A percentile compares a stretch with the other conserved stretches of the same genome.
Evolutionary conservation across 257 asterid species (phyloP).

Genomic region (Solanum chmielewskii): DNA sequence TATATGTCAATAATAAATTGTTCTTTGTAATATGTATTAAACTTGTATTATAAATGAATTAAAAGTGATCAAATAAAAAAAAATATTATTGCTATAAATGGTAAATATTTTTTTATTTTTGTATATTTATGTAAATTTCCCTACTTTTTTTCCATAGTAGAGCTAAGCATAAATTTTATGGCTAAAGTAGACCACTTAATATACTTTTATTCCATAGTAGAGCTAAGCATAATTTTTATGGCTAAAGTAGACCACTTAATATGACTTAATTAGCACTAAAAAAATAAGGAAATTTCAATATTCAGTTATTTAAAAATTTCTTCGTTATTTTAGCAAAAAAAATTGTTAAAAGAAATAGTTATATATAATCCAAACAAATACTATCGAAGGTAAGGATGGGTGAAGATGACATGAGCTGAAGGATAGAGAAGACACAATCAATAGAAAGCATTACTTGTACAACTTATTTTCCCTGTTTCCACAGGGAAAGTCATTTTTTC

Average conservation of each 20-base stretch:
- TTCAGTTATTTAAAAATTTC: background rate
- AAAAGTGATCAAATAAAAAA: too few species aligned
- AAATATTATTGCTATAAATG: too few species aligned
- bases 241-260: background rate
- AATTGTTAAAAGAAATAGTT: background rate
- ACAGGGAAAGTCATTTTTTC: background rate
- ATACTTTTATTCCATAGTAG: background rate
- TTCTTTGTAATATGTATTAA: too few species aligned
- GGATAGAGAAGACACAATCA: background rate
- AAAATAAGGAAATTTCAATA: background rate
- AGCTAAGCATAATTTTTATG: background rate
- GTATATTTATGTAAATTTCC: too few species aligned
- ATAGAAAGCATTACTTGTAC: fast-evolving
- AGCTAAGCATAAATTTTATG: background rate
- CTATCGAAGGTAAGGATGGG: background rate
- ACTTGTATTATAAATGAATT: too few species aligned
- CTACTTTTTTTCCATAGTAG: background rate
- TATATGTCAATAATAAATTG: too few species aligned
- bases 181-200: background rate
- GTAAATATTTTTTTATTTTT: too few species aligned
- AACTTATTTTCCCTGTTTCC: background rate
- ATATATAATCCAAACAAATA: background rate
- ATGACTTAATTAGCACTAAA: background rate
- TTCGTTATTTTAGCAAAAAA: background rate
- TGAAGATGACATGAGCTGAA: background rate